These are phyloP conservation scores for Hondaea fermentalgiana DNA, from an alignment of 108 stramenopile genomes.

Conservation along the genomic window DNA sequence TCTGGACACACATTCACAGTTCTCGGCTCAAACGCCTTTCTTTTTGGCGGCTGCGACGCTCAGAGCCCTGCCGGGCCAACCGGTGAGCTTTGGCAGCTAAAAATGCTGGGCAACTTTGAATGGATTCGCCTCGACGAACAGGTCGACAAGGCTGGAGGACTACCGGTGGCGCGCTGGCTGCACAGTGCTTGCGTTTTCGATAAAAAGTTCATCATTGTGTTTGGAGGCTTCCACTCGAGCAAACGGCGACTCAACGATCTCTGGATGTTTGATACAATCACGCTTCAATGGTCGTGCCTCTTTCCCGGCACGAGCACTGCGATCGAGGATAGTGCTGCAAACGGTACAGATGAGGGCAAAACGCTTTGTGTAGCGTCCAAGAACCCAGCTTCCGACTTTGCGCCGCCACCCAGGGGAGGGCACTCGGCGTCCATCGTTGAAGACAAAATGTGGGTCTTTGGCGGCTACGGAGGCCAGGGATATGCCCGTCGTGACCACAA, in stretches of 20 bases:
- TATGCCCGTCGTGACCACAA: constrained; percentile 61
- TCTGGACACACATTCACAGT: constrained; percentile 68
- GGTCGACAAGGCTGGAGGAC: not conserved
- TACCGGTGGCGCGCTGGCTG: constrained; percentile 57
- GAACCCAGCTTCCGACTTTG: not conserved
- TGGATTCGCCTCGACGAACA: not conserved
- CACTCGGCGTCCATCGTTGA: constrained; percentile 55
- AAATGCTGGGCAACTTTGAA: constrained; percentile 42
- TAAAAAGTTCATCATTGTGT: constrained; percentile 44
- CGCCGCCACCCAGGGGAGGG: constrained; percentile 54
- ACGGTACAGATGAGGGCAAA: too few species aligned
- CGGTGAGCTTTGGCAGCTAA: constrained; percentile 61
- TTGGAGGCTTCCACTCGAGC: constrained; percentile 58
- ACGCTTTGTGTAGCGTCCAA: too few species aligned
- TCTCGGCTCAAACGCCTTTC: constrained; percentile 36
- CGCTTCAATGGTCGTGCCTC: constrained; percentile 47
- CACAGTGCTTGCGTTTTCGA: constrained; percentile 51
- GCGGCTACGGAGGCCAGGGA: constrained; percentile 69
- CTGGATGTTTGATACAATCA: constrained; percentile 57
- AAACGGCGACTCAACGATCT: constrained; percentile 53
- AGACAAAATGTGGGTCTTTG: constrained; percentile 49
- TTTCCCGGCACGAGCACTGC: not conserved
- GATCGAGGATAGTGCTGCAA: too few species aligned
- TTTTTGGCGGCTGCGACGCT: constrained; percentile 59
- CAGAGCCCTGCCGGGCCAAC: constrained; percentile 54